Evolutionary conservation across 805 yeast species (phyloP).

Genomic region (Ogataea methylovora): DNA sequence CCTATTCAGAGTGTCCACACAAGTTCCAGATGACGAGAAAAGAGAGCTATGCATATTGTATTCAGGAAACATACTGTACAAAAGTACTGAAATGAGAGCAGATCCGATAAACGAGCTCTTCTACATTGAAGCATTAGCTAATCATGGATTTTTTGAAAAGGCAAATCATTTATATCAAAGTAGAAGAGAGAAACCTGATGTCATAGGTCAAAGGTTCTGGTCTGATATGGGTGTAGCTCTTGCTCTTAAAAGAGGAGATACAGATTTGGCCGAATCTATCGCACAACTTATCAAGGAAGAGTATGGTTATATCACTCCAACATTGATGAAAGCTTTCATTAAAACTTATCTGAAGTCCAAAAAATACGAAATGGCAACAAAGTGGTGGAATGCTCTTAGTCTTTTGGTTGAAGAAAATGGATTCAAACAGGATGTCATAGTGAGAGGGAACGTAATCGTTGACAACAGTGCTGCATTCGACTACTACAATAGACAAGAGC

Average conservation of each 20-base stretch:
- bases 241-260: conserved; percentile 25
- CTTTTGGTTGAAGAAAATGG: conserved; percentile 15
- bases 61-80: conserved; percentile 37
- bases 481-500: conserved; percentile 21
- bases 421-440: conserved; percentile 8
- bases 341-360: conserved; percentile 21
- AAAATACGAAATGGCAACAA: conserved; percentile 19
- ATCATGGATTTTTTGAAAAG: conserved; percentile 28
- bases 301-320: conserved; percentile 30
- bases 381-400: conserved; percentile 26
- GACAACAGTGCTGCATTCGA: conserved; percentile 17
- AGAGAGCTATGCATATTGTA: conserved; percentile 28
- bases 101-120: conserved; percentile 46
- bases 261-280: conserved; percentile 29
- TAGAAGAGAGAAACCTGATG: conserved; percentile 25
- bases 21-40: conserved; percentile 23
- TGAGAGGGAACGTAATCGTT: background rate
- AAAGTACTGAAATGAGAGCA: conserved; percentile 32
- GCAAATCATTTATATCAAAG: conserved; percentile 27
- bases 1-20: conserved; percentile 34
- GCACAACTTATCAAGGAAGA: conserved; percentile 19
- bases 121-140: conserved; percentile 37
- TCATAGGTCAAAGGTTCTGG: conserved; percentile 41
- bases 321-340: conserved; percentile 27
- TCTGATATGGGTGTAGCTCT: conserved; percentile 39